phyloP scores from a whole-genome alignment of 2,329 filamentous ascomycete species.

The Cercospora sojina region DNA sequence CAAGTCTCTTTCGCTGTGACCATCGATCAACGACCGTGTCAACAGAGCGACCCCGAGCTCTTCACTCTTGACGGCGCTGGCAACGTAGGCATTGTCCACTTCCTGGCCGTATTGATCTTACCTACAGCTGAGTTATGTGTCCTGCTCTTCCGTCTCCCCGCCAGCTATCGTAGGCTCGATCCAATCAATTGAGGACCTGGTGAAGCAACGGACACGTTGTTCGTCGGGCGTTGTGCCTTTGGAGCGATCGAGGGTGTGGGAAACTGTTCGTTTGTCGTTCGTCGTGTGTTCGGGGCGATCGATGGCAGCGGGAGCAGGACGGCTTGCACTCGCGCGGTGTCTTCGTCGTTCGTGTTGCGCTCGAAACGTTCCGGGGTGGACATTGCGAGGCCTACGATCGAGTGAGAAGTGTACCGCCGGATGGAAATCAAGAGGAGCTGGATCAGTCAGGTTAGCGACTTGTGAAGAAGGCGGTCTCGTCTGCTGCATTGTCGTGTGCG shows the following conservation, averaged over 20 bases:
- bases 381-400: background rate
- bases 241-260: background rate
- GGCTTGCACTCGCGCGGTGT: background rate
- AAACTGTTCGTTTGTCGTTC: background rate
- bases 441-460: background rate
- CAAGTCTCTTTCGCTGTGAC: background rate
- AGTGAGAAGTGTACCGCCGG: background rate
- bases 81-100: background rate
- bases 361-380: background rate
- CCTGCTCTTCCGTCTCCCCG: background rate
- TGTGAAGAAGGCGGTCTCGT: background rate
- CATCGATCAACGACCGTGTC: background rate
- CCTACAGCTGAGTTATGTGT: background rate
- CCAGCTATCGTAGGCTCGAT: background rate
- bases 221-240: background rate
- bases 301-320: background rate
- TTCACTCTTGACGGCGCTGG: background rate
- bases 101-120: background rate
- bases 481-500: background rate
- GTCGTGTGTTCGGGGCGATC: background rate
- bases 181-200: background rate
- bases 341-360: background rate
- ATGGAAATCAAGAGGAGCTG: background rate
- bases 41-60: background rate
- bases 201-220: background rate